These are phyloP conservation scores for Paspalum notatum DNA, from an alignment of 176 grass and related monocot genomes.

Conservation along the genomic window DNA sequence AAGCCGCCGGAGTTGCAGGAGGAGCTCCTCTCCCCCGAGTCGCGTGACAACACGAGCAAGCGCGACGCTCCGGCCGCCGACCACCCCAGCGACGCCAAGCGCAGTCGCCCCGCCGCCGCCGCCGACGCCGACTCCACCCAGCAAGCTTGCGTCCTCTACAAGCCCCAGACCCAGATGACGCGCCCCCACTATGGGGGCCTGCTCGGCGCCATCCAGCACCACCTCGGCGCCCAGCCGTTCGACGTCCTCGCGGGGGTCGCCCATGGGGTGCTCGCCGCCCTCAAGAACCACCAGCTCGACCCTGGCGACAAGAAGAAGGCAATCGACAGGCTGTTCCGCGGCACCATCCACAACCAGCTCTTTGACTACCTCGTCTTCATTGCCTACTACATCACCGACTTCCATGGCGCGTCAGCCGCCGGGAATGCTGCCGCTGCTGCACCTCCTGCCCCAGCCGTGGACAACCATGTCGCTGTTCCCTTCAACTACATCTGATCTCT, in stretches of 20 bases:
- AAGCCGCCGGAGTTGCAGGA: slow-evolving; percentile 78
- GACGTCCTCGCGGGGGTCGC: slow-evolving; percentile 78
- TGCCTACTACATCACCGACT: too few species aligned
- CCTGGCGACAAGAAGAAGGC: slow-evolving; percentile 94
- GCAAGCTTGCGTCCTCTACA: slow-evolving; percentile 81
- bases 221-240: slow-evolving; percentile 78
- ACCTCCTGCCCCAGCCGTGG: too few species aligned
- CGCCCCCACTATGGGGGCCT: slow-evolving; percentile 82
- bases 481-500: too few species aligned
- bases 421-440: too few species aligned
- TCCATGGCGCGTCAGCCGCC: too few species aligned
- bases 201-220: slow-evolving; percentile 84
- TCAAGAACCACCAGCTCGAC: slow-evolving; percentile 87
- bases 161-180: slow-evolving; percentile 91
- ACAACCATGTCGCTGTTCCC: too few species aligned
- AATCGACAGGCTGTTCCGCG: slow-evolving; percentile 30
- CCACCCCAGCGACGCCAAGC: slow-evolving; percentile 62
- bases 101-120: slow-evolving; percentile 64
- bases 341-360: too few species aligned
- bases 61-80: slow-evolving; percentile 42
- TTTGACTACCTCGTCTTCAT: too few species aligned
- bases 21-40: slow-evolving; percentile 55
- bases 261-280: slow-evolving; percentile 70
- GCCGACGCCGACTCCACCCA: slow-evolving; percentile 6
- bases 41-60: slow-evolving; percentile 66